Evolutionary conservation across 495 filamentous ascomycete genomes (phyloP), one percentile per base, ranked within the genome.

Genomic region (Penicillium canescens): DNA sequence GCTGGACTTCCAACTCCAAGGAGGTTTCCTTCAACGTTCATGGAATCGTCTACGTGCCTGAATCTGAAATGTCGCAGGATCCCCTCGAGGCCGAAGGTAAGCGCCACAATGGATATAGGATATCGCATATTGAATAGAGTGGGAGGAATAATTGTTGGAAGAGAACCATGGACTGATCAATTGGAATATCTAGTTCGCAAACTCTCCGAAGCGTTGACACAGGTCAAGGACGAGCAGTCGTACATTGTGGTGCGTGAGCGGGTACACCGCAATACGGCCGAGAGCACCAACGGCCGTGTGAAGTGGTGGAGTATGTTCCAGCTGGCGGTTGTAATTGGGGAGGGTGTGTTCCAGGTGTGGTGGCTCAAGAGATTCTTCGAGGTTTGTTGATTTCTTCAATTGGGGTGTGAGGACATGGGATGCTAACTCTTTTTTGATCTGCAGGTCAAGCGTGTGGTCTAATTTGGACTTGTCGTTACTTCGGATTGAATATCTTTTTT

Each of bases 281-380:
- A 98, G 80, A 96, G 91, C 82, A 98, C 94, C 52, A 98, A 98
- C 72, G 83, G 85, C 55, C 79, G 94, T 48, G 94, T 98, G 54
- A 98, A 98, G 76, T 98, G 94, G 94, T 98, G 95, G 95, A 97
- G 92, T 69, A 82, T 98, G 55, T 98, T 98, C 74, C 92, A 98
- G 73, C 81, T 98, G 52, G 82, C 85, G 46, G 88, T 98, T 50
- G 81, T 98, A 42, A 79, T 94, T 54, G 94, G 88, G 41, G 90
- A 96, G 78, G 91, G 91, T 62, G 77, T 97, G 45, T 98, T 98
- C 80, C 94, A 98, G 75, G 95, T 98, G 55, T 98, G 95, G 94
- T 98, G 94, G 90, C 68, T 98, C 71, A 93, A 96, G 80, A 78
- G 95, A 65, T 98, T 98, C 78, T 98, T 98, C 68, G 94, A 98